These are phyloP conservation scores for Juncus effusus DNA, from an alignment of 176 grass and related monocot genomes.

Conservation along the genomic window DNA sequence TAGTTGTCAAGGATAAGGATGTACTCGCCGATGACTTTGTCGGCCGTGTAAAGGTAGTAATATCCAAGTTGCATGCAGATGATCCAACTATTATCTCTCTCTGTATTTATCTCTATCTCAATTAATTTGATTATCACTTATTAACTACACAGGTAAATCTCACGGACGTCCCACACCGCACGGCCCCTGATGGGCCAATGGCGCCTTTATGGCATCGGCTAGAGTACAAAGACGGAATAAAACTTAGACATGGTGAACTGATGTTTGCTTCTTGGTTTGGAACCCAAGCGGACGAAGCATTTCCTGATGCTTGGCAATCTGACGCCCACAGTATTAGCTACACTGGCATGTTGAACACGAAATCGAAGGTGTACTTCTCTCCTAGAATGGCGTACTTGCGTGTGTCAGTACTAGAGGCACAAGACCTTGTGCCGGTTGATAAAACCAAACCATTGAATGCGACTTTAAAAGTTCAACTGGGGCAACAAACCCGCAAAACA, in stretches of 20 bases:
- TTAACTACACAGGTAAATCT: conserved; percentile 28
- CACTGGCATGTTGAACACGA: conserved; percentile 35
- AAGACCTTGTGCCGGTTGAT: conserved; percentile 49
- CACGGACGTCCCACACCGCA: conserved; percentile 41
- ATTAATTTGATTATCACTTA: too few relatives aligned
- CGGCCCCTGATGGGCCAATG: conserved; percentile 69
- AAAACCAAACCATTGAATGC: conserved; percentile 32
- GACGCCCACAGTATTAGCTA: conserved; percentile 45
- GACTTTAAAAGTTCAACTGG: conserved; percentile 48
- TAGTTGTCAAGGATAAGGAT: conserved; percentile 75
- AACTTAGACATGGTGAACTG: conserved; percentile 62
- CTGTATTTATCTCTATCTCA: too few relatives aligned
- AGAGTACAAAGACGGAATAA: conserved; percentile 34
- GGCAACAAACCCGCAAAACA: conserved; percentile 38
- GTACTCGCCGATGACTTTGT: conserved; percentile 57
- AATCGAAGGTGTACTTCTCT: conserved; percentile 68
- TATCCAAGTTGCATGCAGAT: too few relatives aligned
- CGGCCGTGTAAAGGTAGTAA: conserved; percentile 40
- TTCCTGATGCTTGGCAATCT: conserved; percentile 75
- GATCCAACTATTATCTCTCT: too few relatives aligned
- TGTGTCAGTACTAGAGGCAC: conserved; percentile 41
- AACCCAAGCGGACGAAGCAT: conserved; percentile 81
- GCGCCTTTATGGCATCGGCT: conserved; percentile 82
- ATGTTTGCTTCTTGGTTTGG: conserved; percentile 67
- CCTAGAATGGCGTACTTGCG: conserved; percentile 69